Conservation (phyloP, 176 grass and related monocot genomes). For the Musa acuminata region DNA sequence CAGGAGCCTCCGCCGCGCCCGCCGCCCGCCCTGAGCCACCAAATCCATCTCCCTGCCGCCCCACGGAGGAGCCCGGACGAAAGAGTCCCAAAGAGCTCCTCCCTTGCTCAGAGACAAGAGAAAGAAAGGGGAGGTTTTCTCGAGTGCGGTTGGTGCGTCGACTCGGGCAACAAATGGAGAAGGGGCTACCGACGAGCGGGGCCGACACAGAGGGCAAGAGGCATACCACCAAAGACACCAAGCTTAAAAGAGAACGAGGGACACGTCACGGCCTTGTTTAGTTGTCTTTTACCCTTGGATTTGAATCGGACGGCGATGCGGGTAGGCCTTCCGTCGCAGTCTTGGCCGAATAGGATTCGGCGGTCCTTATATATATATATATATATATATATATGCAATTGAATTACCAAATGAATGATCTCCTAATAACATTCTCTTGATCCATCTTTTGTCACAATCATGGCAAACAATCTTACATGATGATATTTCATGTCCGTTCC, state of each 20-base stretch:
- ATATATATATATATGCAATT: neutral
- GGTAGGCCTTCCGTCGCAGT: neutral
- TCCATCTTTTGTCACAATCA: neutral
- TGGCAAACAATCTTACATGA: slow-evolving; percentile 4
- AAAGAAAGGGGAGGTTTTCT: neutral
- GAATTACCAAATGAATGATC: neutral
- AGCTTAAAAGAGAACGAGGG: neutral
- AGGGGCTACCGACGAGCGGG: neutral
- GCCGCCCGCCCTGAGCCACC: neutral
- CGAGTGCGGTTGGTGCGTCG: neutral
- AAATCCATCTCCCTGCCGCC: neutral
- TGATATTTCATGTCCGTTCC: neutral
- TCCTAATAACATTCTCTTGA: neutral
- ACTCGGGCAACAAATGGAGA: neutral
- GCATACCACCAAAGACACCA: neutral
- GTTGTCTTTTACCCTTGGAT: neutral
- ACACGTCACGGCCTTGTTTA: neutral
- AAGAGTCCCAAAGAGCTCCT: neutral
- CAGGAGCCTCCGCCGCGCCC: neutral
- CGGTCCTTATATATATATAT: neutral
- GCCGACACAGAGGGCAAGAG: neutral
- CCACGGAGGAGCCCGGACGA: neutral
- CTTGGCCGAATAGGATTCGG: too few relatives aligned
- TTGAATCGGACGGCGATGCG: neutral
- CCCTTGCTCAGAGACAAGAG: neutral